Base-by-base conservation (phyloP, 176 grass and related monocot species). In the Aegilops bicornis region DNA sequence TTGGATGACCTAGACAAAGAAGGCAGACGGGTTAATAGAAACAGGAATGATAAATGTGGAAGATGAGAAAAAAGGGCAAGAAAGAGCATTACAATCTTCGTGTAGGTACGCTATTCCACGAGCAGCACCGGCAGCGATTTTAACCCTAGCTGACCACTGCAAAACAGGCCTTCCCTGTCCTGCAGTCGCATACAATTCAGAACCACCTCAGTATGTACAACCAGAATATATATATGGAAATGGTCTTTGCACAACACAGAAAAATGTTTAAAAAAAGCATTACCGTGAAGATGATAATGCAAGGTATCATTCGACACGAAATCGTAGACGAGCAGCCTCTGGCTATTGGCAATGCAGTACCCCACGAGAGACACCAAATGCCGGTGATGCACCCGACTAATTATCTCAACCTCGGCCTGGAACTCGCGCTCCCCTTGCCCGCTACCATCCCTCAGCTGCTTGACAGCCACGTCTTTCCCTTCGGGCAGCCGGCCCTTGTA, bases 391-490 rank as follows among this genome's bases (percentile, higher is more conserved):
- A 98, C 91, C 4, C 96, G 91, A 32, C 91, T 91, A 32, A 98
- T 98, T 13, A 89, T 98, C 78, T 95, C 96, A n/a, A 98, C 96
- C 85, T 98, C 96, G 37, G 96, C 90, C 61, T 94, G 92, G 72
- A 98, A 98, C 75, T 98, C 96, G n/a, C 96, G 91, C 33, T 95
- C 96, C 5, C 96, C 96, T 77, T 95, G 96, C 50, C 91, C 90
- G 0, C 96, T 87, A 8, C 88, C 93, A 40, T 87, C 85, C 82
- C 85, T 95, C 40, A 98, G 85, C 82, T 86, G 88, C 78, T 98
- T 98, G 22, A 98, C 89, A 3, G 93, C 96, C 16, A 98, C 93
- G 27, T 91, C 79, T 50, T 89, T 92, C 79, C 93, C 93, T 50
- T 96, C 93, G 27, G 78, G 74, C 50, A 98, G 91, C 23, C 43